phyloP scores from a whole-genome alignment of 768 basidiomycete genomes.

The Coprinopsis strossmayeri region DNA sequence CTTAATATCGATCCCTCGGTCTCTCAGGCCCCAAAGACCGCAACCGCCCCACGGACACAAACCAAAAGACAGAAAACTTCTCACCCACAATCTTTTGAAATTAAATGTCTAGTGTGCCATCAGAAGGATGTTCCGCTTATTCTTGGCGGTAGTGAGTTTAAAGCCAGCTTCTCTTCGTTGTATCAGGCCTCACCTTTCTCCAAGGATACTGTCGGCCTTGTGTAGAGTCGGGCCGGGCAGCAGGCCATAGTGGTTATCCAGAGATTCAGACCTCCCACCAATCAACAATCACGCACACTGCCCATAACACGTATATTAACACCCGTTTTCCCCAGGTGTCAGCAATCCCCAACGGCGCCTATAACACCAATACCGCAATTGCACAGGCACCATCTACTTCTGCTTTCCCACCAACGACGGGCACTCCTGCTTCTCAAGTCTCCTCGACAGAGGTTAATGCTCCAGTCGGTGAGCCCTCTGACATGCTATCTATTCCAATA shows the following conservation, averaged over 20 bases:
- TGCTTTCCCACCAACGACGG: too few relatives aligned
- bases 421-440: too few relatives aligned
- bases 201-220: slow-evolving; percentile 67
- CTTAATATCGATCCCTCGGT: slow-evolving; percentile 6
- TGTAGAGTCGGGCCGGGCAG: slow-evolving; percentile 45
- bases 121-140: slow-evolving; percentile 71
- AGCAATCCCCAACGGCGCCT: too few relatives aligned
- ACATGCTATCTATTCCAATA: not conserved
- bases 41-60: slow-evolving; percentile 5
- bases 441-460: too few relatives aligned
- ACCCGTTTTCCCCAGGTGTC: too few relatives aligned
- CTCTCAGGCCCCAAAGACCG: slow-evolving; percentile 11
- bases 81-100: slow-evolving; percentile 15
- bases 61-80: slow-evolving; percentile 1
- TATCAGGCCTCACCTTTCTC: not conserved
- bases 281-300: not conserved
- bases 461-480: too few relatives aligned
- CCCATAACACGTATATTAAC: not conserved
- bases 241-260: slow-evolving; percentile 15
- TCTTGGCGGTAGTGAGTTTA: slow-evolving; percentile 61
- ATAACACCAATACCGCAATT: too few relatives aligned
- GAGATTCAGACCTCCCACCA: not conserved
- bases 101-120: slow-evolving; percentile 53
- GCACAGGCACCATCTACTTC: too few relatives aligned
- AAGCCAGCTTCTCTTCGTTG: not conserved